A percentile compares a stretch with the other conserved stretches of the same genome.
Conservation (phyloP, 2,329 filamentous ascomycete species). For the Herpotrichia juniperi region DNA sequence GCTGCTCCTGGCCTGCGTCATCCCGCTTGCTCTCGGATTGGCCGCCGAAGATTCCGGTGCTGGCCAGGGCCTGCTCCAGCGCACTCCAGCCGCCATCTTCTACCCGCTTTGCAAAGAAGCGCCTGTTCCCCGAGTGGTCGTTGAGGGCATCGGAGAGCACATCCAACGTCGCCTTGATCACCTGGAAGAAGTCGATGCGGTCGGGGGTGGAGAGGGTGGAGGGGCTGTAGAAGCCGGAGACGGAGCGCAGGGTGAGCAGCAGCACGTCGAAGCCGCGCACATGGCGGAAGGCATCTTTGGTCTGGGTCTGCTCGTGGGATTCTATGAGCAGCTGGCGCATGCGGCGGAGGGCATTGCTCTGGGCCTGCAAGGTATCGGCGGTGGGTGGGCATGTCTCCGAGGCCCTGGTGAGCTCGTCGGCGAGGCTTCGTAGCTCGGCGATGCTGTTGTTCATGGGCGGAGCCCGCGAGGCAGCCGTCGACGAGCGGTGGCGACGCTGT, state of each 20-base stretch:
- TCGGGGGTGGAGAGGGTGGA: slow-evolving; percentile 65
- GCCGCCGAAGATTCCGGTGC: slow-evolving; percentile 59
- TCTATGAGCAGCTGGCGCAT: slow-evolving; percentile 70
- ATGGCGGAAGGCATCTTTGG: slow-evolving; percentile 83
- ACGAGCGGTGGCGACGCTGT: slow-evolving; percentile 44
- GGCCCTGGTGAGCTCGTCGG: slow-evolving; percentile 42
- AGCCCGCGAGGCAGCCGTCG: slow-evolving; percentile 47
- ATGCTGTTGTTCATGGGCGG: slow-evolving; percentile 62
- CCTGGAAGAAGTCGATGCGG: slow-evolving; percentile 68
- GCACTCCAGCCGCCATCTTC: slow-evolving; percentile 79
- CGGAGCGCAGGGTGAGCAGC: slow-evolving; percentile 70
- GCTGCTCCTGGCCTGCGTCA: slow-evolving; percentile 63
- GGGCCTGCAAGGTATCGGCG: slow-evolving; percentile 38
- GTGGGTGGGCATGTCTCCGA: slow-evolving; percentile 35
- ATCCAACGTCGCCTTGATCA: slow-evolving; percentile 74
- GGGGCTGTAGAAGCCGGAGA: slow-evolving; percentile 79
- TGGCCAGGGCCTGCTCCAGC: slow-evolving; percentile 73
- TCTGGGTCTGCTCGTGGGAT: slow-evolving; percentile 53
- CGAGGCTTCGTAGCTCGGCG: slow-evolving; percentile 45
- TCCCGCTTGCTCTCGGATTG: slow-evolving; percentile 40
- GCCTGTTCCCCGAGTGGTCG: slow-evolving; percentile 82
- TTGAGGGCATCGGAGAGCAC: slow-evolving; percentile 77
- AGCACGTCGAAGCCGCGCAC: slow-evolving; percentile 78
- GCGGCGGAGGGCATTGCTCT: slow-evolving; percentile 63
- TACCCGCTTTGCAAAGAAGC: slow-evolving; percentile 81